These are phyloP conservation scores for Trichoderma parareesei DNA, from an alignment of 495 filamentous ascomycete genomes.

Conservation along the genomic window DNA sequence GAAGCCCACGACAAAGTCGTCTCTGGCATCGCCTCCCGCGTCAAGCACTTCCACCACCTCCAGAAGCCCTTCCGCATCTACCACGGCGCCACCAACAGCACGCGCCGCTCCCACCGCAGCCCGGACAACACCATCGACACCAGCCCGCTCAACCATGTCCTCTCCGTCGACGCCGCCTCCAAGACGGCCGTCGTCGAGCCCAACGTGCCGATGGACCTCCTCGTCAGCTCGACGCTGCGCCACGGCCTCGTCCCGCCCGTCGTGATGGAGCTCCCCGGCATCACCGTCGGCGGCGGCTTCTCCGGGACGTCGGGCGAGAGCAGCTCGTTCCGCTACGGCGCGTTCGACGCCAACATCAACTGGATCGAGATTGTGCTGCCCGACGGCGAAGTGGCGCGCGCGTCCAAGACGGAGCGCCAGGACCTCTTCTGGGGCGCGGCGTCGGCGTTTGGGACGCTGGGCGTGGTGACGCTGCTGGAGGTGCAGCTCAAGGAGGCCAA, in stretches of 20 bases:
- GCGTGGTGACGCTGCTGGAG: conserved; percentile 49
- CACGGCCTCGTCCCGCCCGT: conserved; percentile 48
- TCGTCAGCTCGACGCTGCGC: conserved; percentile 44
- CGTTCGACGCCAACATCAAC: conserved; percentile 49
- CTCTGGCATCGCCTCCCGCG: conserved; percentile 30
- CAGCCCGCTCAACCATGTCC: conserved; percentile 41
- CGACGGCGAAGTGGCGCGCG: conserved; percentile 39
- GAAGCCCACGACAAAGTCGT: conserved; percentile 37
- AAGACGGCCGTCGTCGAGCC: conserved; percentile 51
- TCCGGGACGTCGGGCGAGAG: conserved; percentile 55
- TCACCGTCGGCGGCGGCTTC: conserved; percentile 58
- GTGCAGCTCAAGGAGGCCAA: conserved; percentile 43
- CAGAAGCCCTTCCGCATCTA: conserved; percentile 58
- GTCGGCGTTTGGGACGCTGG: conserved; percentile 50
- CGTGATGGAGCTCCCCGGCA: conserved; percentile 58
- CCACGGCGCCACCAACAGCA: conserved; percentile 71
- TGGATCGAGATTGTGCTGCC: conserved; percentile 52
- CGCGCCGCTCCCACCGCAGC: conserved; percentile 37
- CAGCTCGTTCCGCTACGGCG: conserved; percentile 50
- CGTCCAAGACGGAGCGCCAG: conserved; percentile 25
- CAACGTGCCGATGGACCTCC: conserved; percentile 55
- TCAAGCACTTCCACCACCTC: conserved; percentile 43
- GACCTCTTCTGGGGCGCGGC: conserved; percentile 53
- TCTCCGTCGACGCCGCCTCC: conserved; percentile 38
- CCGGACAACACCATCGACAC: conserved; percentile 47